Conservation (phyloP, 805 yeast species). For the Myxozyma vanderwaltii region DNA sequence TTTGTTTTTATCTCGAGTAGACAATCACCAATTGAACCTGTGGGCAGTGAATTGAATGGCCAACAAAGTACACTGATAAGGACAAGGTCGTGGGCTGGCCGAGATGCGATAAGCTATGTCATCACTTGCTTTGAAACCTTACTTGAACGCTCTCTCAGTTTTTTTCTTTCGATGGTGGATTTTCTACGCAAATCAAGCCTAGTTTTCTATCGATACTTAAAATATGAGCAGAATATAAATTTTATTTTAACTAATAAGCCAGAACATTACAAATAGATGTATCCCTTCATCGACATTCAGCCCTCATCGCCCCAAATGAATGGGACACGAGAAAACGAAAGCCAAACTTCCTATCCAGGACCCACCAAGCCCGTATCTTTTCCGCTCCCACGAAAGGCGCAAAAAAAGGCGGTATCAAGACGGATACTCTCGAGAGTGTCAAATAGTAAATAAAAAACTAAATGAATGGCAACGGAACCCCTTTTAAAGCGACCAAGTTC, state of each 20-base stretch:
- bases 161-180: too few species aligned
- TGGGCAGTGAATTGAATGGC: background rate
- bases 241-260: background rate
- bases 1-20: background rate
- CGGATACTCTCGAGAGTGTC: constrained; percentile 27
- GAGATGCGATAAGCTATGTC: constrained; percentile 15
- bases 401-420: background rate
- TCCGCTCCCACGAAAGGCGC: background rate
- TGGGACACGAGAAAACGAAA: constrained; percentile 31
- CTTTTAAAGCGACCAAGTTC: constrained; percentile 16
- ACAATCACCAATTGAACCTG: background rate
- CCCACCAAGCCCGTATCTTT: background rate
- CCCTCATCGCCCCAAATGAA: constrained; percentile 34
- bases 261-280: constrained; percentile 5
- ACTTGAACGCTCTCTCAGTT: too few species aligned
- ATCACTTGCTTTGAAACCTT: constrained; percentile 1
- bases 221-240: background rate
- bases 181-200: too few species aligned
- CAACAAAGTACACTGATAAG: background rate
- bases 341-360: constrained; percentile 35
- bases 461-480: constrained; percentile 32
- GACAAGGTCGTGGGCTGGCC: background rate
- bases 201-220: background rate
- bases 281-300: constrained; percentile 35
- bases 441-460: background rate